phyloP scores from a whole-genome alignment of 805 yeast species.

The Barnettozyma pratensis region DNA sequence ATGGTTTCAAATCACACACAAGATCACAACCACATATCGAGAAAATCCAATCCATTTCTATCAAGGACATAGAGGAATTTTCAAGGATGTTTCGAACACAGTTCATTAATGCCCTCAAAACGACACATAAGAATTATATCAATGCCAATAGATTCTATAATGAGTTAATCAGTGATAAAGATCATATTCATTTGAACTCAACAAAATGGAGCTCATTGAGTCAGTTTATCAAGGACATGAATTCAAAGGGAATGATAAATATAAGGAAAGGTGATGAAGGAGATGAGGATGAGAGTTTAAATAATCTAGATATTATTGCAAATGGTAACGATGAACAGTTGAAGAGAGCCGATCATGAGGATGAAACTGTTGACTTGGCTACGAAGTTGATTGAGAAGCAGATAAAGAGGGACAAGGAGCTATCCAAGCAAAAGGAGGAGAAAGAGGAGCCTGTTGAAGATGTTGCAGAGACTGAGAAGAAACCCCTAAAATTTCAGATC shows the following conservation, averaged over 20 bases:
- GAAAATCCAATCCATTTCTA: slow-evolving; percentile 44
- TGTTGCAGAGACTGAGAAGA: not conserved
- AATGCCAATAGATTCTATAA: slow-evolving; percentile 86
- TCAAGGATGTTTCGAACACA: slow-evolving; percentile 56
- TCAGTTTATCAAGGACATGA: slow-evolving; percentile 59
- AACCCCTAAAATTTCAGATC: slow-evolving; percentile 13
- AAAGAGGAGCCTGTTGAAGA: not conserved
- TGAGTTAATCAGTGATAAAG: slow-evolving; percentile 75
- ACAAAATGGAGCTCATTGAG: slow-evolving; percentile 75
- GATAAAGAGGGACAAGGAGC: slow-evolving; percentile 37
- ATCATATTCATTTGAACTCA: slow-evolving; percentile 88
- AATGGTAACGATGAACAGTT: slow-evolving; percentile 43
- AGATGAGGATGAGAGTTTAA: slow-evolving; percentile 28
- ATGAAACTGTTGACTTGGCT: slow-evolving; percentile 20
- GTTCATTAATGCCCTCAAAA: slow-evolving; percentile 56
- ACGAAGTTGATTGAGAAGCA: slow-evolving; percentile 44
- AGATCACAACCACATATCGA: slow-evolving; percentile 72
- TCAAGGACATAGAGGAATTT: slow-evolving; percentile 49
- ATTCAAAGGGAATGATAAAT: slow-evolving; percentile 47
- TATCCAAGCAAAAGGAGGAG: slow-evolving; percentile 8
- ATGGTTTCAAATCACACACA: slow-evolving; percentile 91
- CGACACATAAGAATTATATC: slow-evolving; percentile 69
- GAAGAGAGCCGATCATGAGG: slow-evolving; percentile 44
- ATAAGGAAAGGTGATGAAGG: slow-evolving; percentile 35
- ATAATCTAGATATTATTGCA: slow-evolving; percentile 43